Evolutionary conservation across 768 basidiomycete genomes (phyloP).

Genomic region (Kwoniella dendrophila): DNA sequence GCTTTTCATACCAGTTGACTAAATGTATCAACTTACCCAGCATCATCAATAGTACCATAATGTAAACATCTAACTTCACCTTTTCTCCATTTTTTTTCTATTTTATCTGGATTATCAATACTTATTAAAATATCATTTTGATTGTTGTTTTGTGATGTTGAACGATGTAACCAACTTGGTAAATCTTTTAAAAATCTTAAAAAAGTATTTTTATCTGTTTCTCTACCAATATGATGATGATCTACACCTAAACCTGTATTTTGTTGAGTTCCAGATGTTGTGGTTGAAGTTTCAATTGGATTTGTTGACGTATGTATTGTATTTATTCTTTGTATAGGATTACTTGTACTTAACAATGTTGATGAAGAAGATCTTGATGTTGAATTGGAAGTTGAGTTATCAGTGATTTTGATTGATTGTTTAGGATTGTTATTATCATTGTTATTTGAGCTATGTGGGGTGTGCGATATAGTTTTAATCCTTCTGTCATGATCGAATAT

Average conservation of each 20-base stretch:
- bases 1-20: background rate
- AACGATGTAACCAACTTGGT: slow-evolving; percentile 40
- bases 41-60: slow-evolving; percentile 56
- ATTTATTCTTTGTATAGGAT: background rate
- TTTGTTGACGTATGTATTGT: slow-evolving; percentile 16
- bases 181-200: slow-evolving; percentile 40
- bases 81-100: slow-evolving; percentile 28
- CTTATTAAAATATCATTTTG: background rate
- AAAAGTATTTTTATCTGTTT: slow-evolving; percentile 32
- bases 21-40: slow-evolving; percentile 30
- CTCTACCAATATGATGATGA: slow-evolving; percentile 4
- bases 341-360: too few relatives aligned
- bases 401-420: background rate
- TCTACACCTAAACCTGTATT: background rate
- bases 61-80: slow-evolving; percentile 54
- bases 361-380: too few relatives aligned
- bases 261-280: background rate
- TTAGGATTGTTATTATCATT: background rate
- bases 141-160: background rate
- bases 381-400: slow-evolving; percentile 2
- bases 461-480: slow-evolving; percentile 4
- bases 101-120: background rate
- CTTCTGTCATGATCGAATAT: slow-evolving; percentile 11
- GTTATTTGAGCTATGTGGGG: background rate
- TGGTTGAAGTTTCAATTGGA: background rate